A percentile compares a stretch with the other conserved stretches of the same genome.
Conservation (phyloP, 352 stramenopile species). For the Peronospora belbahrii region DNA sequence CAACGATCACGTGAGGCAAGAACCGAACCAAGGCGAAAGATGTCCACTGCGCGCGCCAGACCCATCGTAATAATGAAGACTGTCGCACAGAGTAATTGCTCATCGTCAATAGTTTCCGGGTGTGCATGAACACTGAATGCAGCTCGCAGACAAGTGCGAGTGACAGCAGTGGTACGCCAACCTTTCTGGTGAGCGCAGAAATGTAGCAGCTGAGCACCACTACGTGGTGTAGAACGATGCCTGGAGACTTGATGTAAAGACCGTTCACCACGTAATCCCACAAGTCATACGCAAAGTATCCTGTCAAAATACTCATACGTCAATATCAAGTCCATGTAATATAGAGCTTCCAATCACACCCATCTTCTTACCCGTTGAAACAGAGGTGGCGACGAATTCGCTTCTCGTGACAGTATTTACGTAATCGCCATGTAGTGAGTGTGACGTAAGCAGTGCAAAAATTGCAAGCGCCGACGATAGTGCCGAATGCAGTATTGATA, state of each 20-base stretch:
- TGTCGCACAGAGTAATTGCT: slow-evolving; percentile 31
- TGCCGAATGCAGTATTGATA: slow-evolving; percentile 64
- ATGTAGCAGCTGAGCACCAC: slow-evolving; percentile 79
- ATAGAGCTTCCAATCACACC: not conserved
- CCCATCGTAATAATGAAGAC: slow-evolving; percentile 26
- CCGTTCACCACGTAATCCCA: slow-evolving; percentile 70
- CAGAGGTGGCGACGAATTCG: slow-evolving; percentile 46
- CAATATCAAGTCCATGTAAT: not conserved
- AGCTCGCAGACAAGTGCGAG: slow-evolving; percentile 66
- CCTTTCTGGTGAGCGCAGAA: slow-evolving; percentile 60
- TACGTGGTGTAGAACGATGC: slow-evolving; percentile 66
- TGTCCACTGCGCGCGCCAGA: slow-evolving; percentile 57
- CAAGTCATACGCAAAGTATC: slow-evolving; percentile 80
- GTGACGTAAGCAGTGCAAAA: slow-evolving; percentile 35
- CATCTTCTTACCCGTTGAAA: slow-evolving; percentile 47
- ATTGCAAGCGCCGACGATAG: slow-evolving; percentile 49
- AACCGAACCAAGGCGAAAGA: slow-evolving; percentile 40
- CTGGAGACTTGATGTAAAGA: slow-evolving; percentile 61
- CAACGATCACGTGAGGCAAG: slow-evolving; percentile 37
- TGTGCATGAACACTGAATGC: slow-evolving; percentile 74
- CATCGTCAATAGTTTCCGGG: slow-evolving; percentile 69
- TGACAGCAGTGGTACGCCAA: slow-evolving; percentile 63
- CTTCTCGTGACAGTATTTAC: slow-evolving; percentile 30
- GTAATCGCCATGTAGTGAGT: slow-evolving; percentile 43
- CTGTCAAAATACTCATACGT: slow-evolving; percentile 11